Evolutionary conservation across 2,329 filamentous ascomycete species (phyloP).

Genomic region (Lachnellula willkommii): DNA sequence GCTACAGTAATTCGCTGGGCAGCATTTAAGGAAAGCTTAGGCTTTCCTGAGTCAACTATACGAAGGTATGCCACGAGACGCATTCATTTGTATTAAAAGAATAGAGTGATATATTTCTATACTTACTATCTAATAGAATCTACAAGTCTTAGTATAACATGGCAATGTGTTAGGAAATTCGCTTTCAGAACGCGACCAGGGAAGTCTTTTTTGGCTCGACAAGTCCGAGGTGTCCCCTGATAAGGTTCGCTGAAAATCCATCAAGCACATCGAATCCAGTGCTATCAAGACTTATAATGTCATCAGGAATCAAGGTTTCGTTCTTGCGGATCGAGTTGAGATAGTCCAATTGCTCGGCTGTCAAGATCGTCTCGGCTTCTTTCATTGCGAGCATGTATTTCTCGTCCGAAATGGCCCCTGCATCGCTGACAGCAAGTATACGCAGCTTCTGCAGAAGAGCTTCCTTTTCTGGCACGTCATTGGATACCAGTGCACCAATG

Average conservation of each 20-base stretch:
- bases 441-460: not conserved
- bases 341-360: not conserved
- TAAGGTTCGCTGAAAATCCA: conserved; percentile 8
- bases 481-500: not conserved
- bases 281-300: not conserved
- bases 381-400: not conserved
- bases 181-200: no score
- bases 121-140: no score
- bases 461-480: not conserved
- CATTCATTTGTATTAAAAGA: no score
- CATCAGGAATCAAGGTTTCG: not conserved
- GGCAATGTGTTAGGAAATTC: no score
- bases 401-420: not conserved
- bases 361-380: not conserved
- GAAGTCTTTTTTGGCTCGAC: not conserved
- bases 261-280: conserved; percentile 2
- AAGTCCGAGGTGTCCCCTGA: conserved; percentile 30
- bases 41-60: no score
- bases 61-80: no score
- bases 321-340: not conserved
- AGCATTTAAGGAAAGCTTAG: no score
- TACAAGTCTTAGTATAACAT: no score
- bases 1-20: no score
- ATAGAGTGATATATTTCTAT: no score
- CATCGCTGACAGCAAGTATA: not conserved